Conservation (phyloP, 139 green algal species). For the Bryopsis sp. region DNA sequence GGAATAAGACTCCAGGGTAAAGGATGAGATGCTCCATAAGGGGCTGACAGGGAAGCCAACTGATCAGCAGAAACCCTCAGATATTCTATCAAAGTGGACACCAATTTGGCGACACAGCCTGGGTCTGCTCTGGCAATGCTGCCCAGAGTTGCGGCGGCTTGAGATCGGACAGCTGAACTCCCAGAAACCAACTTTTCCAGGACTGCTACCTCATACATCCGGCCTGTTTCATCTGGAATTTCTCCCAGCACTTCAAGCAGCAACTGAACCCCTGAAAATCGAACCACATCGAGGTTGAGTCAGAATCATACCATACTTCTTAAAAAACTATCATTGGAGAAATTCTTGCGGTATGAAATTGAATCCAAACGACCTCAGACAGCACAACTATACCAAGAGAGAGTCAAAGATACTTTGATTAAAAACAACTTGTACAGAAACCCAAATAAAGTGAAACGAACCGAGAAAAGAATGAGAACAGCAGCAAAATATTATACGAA, state of each 20-base stretch:
- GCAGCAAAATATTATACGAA: too few relatives aligned
- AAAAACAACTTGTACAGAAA: too few relatives aligned
- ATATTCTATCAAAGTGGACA: slow-evolving; percentile 22
- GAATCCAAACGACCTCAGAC: too few relatives aligned
- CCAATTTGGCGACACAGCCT: slow-evolving; percentile 33
- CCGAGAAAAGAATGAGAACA: too few relatives aligned
- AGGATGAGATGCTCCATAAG: slow-evolving; percentile 5
- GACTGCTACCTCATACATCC: slow-evolving; percentile 23
- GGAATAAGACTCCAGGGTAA: background rate
- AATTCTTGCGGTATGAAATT: too few relatives aligned
- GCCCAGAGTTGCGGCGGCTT: slow-evolving; percentile 54
- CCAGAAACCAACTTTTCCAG: slow-evolving; percentile 34
- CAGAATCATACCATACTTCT: too few relatives aligned
- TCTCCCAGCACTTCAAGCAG: slow-evolving; percentile 72
- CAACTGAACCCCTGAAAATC: slow-evolving; percentile 37
- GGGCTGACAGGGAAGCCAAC: background rate
- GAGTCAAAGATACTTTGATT: too few relatives aligned
- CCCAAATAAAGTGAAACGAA: too few relatives aligned
- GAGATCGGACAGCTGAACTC: slow-evolving; percentile 24
- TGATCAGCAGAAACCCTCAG: background rate
- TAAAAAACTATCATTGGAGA: too few relatives aligned
- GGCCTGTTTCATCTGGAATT: slow-evolving; percentile 30
- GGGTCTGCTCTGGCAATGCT: slow-evolving; percentile 52
- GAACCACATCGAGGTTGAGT: too few relatives aligned
- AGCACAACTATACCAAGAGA: too few relatives aligned